Base-by-base conservation (phyloP, 1,284 basidiomycete genomes). In the Fomes fomentarius region DNA sequence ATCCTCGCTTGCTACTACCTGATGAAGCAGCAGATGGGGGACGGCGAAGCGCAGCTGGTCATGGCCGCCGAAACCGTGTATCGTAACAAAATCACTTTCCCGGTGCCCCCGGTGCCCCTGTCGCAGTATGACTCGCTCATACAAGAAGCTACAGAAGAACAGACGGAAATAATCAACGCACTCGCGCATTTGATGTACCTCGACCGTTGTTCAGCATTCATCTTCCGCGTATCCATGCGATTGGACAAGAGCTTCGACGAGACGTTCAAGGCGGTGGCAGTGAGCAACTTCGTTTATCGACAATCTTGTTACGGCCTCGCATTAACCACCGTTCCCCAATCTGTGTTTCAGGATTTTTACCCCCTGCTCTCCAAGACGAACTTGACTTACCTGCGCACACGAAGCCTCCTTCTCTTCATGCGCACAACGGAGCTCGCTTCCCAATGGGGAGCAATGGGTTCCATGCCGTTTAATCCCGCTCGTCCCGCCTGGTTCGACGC, bases 181-280 rank as follows among this genome's bases (percentile, higher is more conserved):
- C 49, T 69, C 9, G 56, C 63, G 22, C 65, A 69, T 52, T 52
- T 66, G 15, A 33, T 66, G 38, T 69, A 67, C 48, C 61, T 66
- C 26, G 65, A 67, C 49, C 63, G 64, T 15, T 61, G 60, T 6
- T 63, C 62, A 1, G 38, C 48, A 6, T 54, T 69, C 11, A 58
- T 67, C 8, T 57, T 69, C 28, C 56, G 52, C n/a, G 56, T 61
- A 10, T 53, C 62, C 1, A 45, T 52, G 7, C 51, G 64, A 6
- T 47, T 67, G 9, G 52, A 52, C 17, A 45, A 43, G 10, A 54
- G 55, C 21, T 63, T 56, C 34, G 64, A 67, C 24, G 56, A 58
- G 12, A 59, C 62, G 22, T 51, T 69, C 51, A 56, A 56, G 24
- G 38, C 48, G 5, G 39, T 67, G 14, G 46, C 62, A 8, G 67